Evolutionary conservation across 352 stramenopile species (phyloP), one percentile per base, ranked within the genome.

Genomic region (Phytophthora vignae): DNA sequence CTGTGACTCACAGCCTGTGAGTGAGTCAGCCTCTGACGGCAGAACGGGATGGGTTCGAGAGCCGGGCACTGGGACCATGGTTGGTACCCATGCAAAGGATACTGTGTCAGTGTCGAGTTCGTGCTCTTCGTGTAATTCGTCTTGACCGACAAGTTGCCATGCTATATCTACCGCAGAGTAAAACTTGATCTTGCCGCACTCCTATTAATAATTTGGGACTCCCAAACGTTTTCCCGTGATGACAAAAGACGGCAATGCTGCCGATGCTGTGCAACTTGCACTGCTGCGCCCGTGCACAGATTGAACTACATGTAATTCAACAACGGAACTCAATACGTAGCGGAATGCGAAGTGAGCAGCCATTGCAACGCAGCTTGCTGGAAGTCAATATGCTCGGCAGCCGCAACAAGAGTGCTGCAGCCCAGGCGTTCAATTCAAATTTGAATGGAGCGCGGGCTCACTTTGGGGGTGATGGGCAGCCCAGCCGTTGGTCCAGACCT

Each of bases 401-500:
- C 38, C 38, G 38, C 27, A 2, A 29, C 27, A 29, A 29, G 0
- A 3, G 27, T 3, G 27, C 27, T 29, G 27, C 27, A 29, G 4
- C 25, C 2, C 2, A 4, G 4, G 25, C 25, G 25, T 4, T 29
- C 27, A 29, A 29, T 29, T 29, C 27, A 29, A 29, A 29, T 29
- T 29, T 29, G 27, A 29, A 29, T 29, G 27, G 27, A 29, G 27
- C 1, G 2, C 38, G 15, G 38, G 10, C 15, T 46, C 38, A 17
- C 38, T 15, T 21, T 2, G 15, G 42, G 40, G 40, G 40, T 11
- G 60, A 67, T 67, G 60, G 49, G 60, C 48, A 42, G 48, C 33
- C 64, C 64, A 71, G 62, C 55, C 64, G 53, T 22, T 66, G 33
- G 52, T 29, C 15, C 29, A 11, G n/a, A 29, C 29, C 27, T 48